Percentiles rank a stretch among this genome's conserved stretches.
Conservation (phyloP, 73 alveolate genomes). For the Tetrahymena thermophila region DNA sequence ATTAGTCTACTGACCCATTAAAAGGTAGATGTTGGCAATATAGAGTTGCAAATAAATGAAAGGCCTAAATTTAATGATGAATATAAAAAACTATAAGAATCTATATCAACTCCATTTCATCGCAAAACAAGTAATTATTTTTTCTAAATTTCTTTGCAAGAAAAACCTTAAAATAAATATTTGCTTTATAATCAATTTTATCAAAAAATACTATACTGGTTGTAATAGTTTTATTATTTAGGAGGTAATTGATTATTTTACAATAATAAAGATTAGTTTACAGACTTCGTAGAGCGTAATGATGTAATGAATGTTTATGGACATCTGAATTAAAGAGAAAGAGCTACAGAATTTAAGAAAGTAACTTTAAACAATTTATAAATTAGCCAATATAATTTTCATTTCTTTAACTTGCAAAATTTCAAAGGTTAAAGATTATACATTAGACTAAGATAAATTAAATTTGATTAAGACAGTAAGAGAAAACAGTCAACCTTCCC, state of each 20-base stretch:
- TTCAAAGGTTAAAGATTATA: not conserved
- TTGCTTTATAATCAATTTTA: not conserved
- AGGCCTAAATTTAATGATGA: not conserved
- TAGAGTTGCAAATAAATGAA: not conserved
- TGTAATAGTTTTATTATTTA: not conserved
- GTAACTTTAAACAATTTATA: not conserved
- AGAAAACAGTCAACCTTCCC: not conserved
- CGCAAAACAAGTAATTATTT: not conserved
- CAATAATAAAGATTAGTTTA: slow-evolving; percentile 1
- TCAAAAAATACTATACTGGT: not conserved
- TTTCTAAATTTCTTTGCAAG: not conserved
- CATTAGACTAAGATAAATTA: not conserved
- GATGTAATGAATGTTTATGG: slow-evolving; percentile 41
- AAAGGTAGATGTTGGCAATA: not conserved
- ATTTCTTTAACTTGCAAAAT: not conserved
- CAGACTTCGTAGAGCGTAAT: slow-evolving; percentile 40
- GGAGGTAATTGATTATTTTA: not conserved
- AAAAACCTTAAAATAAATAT: too few relatives aligned
- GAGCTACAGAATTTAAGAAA: slow-evolving; percentile 42
- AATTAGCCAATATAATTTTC: not conserved
- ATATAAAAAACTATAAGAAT: not conserved
- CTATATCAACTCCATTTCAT: not conserved
- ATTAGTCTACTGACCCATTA: not conserved
- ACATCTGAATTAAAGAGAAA: slow-evolving; percentile 27
- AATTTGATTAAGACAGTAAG: not conserved